Evolutionary conservation across 257 asterid species (phyloP), one percentile per base, ranked within the genome.

Genomic region (Salvia miltiorrhiza): DNA sequence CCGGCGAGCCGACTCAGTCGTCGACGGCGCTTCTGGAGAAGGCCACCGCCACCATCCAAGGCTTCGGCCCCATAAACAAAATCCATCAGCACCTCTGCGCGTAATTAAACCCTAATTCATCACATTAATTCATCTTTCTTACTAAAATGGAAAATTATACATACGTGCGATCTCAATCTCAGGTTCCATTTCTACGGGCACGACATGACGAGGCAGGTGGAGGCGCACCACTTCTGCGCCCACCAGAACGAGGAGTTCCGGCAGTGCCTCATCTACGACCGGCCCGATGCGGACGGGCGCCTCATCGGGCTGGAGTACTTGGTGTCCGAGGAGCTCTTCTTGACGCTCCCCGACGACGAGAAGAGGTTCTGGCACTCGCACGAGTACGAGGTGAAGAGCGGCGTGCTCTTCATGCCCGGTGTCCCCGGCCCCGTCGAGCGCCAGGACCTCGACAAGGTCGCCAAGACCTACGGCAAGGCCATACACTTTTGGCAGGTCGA

Each of bases 11-110:
- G 1, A 87, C 86, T 2, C 80, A 72, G 19, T 80, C 90, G 0
- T 82, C 87, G 17, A 88, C 97, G 0, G 60, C 94, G 44, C 69
- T 93, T 35, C 81, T 88, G 0, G 97, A 93, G 77, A 87, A 84
- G 19, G 90, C 97, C 74, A 83, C 97, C 12, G 86, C 96, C 52
- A 63, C 97, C 52, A 65, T 93, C 45, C 98, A 93, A 73, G 86
- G 87, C 7, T 93, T 93, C 41, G 95, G 81, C 41, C 98, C 97
- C 6, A 63, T 90, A 16, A 93, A 90, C 82, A 88, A 88, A 35
- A 93, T 93, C 81, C 97, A 88, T 45, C 97, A 93, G 76, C 97
- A 93, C 61, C 97, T 93, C 80, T 93, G 98, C 94, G 97, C 98
- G 97, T 90, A 79, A 23, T 11, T 4, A 23, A 44, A 14, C 20